Evolutionary conservation across 257 asterid species (phyloP).

Genomic region (Cynanchum wilfordii): DNA sequence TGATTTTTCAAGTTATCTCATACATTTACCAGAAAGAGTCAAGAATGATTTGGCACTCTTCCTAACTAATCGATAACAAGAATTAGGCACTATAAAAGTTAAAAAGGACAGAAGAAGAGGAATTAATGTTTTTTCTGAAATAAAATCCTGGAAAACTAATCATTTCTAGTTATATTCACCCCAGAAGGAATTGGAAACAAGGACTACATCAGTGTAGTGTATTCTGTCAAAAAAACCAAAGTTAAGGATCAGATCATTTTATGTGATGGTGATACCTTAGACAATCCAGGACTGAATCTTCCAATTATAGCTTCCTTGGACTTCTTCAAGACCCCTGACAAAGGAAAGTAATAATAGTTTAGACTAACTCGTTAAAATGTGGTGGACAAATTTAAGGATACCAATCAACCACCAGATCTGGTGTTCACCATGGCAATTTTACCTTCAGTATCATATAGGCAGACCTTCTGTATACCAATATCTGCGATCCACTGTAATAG

Average conservation of each 20-base stretch:
- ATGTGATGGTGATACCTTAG: conserved; percentile 40
- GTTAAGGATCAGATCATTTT: background rate
- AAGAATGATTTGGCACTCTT: background rate
- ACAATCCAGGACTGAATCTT: conserved; percentile 39
- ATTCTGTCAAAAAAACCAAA: background rate
- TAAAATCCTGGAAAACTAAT: background rate
- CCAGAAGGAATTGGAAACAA: background rate
- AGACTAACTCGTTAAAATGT: conserved; percentile 8
- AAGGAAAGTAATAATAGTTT: conserved; percentile 17
- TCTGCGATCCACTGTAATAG: conserved; percentile 64
- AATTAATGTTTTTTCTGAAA: background rate
- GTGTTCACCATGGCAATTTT: conserved; percentile 11
- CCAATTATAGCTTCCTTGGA: conserved; percentile 53
- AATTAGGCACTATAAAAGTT: background rate
- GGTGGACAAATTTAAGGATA: conserved; percentile 11
- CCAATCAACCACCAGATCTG: background rate
- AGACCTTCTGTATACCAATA: conserved; percentile 59
- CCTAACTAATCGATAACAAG: background rate
- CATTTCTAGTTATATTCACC: background rate
- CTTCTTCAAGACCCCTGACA: conserved; percentile 73
- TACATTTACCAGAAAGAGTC: background rate
- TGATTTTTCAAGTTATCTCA: background rate
- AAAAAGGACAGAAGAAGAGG: background rate
- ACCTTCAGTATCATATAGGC: conserved; percentile 92
- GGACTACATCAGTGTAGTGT: background rate